Evolutionary conservation across 2,329 filamentous ascomycete genomes (phyloP), one percentile per base, ranked within the genome.

Genomic region (Ophiostoma ips): DNA sequence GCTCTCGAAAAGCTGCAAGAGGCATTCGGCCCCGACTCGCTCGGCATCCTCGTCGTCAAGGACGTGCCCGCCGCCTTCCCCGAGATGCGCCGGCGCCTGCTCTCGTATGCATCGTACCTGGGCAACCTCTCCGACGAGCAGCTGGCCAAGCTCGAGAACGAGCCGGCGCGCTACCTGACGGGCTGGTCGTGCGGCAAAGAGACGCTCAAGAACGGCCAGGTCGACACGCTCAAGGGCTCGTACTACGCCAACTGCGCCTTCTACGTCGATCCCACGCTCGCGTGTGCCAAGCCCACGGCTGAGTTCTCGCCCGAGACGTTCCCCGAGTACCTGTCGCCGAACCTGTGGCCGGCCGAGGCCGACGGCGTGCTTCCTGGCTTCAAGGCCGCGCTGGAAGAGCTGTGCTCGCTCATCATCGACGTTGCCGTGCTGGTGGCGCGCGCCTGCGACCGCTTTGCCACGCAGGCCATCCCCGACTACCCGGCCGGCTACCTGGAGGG

Each of bases 31-130:
- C 87, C 89, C 1, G 79, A 85, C 24, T 95, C 88, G 2, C 71
- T 96, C 12, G 92, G 92, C 0, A 95, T 98, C 48, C 82, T 98
- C 50, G 71, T 96, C n/a, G 89, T 98, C 45, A 87, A 84, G 62
- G 86, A 88, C 62, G 77, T 96, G 0, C 86, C 88, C 0, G 55
- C 72, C 6, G 71, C 78, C 48, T 98, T 94, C 59, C 66, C 75
- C 13, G 66, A 74, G n/a, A 69, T 95, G 40, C 78, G 92, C 53
- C 76, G 76, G 52, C 76, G 76, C 53, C 75, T 94, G 2, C 73
- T 98, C 7, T 92, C 87, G 0, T 92, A 92, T 62, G 81, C 88
- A 4, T 94, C 87, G 0, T 92, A 94, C 62, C 78, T 96, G 36
- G 92, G 86, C 33, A 88, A 88, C 55, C 73, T 96, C 5, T 76